Percentiles rank a stretch among this genome's conserved stretches.
These are phyloP conservation scores for Hirschioporus abietinus DNA, from an alignment of 768 basidiomycete genomes.

Conservation along the genomic window DNA sequence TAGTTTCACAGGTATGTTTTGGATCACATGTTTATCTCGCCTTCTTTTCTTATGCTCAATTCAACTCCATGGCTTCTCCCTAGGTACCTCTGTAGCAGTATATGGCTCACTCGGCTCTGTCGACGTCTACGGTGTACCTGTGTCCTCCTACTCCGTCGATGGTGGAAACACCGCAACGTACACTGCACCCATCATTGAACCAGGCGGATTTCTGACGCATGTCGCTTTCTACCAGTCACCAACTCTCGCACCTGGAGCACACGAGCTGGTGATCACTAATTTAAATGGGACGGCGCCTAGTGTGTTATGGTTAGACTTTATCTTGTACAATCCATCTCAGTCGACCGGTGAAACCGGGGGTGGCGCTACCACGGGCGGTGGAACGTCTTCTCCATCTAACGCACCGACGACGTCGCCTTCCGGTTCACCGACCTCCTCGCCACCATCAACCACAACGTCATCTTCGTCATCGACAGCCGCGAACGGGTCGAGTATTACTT, in stretches of 20 bases:
- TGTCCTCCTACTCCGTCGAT: not conserved
- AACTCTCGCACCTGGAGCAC: not conserved
- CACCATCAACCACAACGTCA: not conserved
- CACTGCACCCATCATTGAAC: not conserved
- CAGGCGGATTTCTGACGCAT: not conserved
- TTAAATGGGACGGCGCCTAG: conserved; percentile 13
- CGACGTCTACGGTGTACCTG: not conserved
- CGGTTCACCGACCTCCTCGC: no score
- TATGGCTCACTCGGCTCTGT: not conserved
- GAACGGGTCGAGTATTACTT: no score
- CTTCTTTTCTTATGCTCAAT: no score
- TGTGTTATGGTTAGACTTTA: conserved; percentile 15
- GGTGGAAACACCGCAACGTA: not conserved
- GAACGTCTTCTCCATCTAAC: no score
- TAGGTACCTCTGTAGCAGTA: not conserved
- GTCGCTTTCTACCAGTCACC: not conserved
- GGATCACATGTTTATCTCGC: no score
- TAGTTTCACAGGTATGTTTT: not conserved
- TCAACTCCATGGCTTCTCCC: not conserved
- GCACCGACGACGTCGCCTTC: no score
- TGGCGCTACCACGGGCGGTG: not conserved
- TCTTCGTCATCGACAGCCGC: not conserved
- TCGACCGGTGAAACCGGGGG: not conserved
- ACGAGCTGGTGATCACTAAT: conserved; percentile 15
- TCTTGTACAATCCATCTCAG: conserved; percentile 12